These are phyloP conservation scores for Calonectria ilicicola DNA, from an alignment of 2,329 filamentous ascomycete species.

Conservation along the genomic window DNA sequence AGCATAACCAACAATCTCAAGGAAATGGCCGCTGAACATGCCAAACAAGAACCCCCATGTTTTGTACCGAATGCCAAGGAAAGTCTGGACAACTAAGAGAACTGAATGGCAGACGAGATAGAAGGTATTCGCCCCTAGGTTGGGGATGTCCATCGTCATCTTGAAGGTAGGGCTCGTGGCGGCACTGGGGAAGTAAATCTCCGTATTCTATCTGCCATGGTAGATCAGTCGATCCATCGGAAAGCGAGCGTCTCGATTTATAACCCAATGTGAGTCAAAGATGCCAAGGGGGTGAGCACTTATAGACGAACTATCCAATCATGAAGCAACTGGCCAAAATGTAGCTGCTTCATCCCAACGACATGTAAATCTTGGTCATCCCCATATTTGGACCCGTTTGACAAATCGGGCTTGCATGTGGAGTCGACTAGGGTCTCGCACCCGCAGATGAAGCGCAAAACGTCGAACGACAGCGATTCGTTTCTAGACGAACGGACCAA, in stretches of 20 bases:
- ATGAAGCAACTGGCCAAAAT: background rate
- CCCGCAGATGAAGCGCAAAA: background rate
- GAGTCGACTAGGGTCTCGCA: conserved; percentile 3
- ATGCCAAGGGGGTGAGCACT: background rate
- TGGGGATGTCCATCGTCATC: conserved; percentile 31
- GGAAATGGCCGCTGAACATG: conserved; percentile 64
- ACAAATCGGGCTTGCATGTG: conserved; percentile 7
- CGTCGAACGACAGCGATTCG: conserved; percentile 18
- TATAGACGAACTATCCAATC: conserved; percentile 24
- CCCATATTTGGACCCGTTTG: background rate
- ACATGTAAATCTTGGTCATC: background rate
- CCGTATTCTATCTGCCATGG: background rate
- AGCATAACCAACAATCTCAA: conserved; percentile 70
- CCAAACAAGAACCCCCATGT: conserved; percentile 55
- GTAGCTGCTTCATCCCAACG: background rate
- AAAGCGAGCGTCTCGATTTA: background rate
- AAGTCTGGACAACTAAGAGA: conserved; percentile 54
- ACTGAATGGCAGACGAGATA: conserved; percentile 56
- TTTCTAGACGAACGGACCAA: conserved; percentile 32
- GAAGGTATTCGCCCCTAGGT: conserved; percentile 35
- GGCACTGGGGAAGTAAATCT: background rate
- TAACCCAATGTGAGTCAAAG: background rate
- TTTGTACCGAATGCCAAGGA: conserved; percentile 52
- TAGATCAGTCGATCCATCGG: background rate
- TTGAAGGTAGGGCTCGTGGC: background rate